These are phyloP conservation scores for Spirogloea muscicola DNA, from an alignment of 139 green algal genomes.

Conservation along the genomic window DNA sequence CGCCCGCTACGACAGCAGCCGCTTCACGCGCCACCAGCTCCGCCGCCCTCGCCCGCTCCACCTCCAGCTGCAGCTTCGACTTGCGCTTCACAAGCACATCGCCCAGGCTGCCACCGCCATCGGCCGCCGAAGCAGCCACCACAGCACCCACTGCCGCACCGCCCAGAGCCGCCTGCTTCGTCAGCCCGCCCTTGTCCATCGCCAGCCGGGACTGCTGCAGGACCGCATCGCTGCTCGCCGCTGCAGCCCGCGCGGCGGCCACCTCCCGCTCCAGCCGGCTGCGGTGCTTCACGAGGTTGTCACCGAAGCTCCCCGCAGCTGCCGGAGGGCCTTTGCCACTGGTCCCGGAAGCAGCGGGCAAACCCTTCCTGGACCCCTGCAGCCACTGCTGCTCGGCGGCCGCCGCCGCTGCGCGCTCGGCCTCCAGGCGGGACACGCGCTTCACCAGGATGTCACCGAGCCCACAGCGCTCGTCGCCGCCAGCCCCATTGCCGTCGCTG, in stretches of 20 bases:
- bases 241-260: slow-evolving; percentile 5
- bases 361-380: too few relatives aligned
- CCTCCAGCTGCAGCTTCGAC: slow-evolving; percentile 29
- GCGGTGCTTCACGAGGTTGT: slow-evolving; percentile 32
- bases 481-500: not conserved
- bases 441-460: slow-evolving; percentile 40
- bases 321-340: not conserved
- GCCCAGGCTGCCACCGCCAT: not conserved
- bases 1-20: not conserved
- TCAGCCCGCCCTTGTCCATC: slow-evolving; percentile 16
- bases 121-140: too few relatives aligned
- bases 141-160: too few relatives aligned
- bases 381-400: too few relatives aligned
- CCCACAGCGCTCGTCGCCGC: not conserved
- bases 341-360: not conserved
- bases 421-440: slow-evolving; percentile 31
- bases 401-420: slow-evolving; percentile 39
- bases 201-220: slow-evolving; percentile 27
- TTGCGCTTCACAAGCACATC: slow-evolving; percentile 9
- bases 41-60: not conserved
- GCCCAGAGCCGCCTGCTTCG: too few relatives aligned
- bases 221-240: slow-evolving; percentile 1
- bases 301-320: slow-evolving; percentile 1
- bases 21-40: not conserved
- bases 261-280: slow-evolving; percentile 24